phyloP scores from a whole-genome alignment of 805 yeast genomes.

The Schizosaccharomyces pombe region DNA sequence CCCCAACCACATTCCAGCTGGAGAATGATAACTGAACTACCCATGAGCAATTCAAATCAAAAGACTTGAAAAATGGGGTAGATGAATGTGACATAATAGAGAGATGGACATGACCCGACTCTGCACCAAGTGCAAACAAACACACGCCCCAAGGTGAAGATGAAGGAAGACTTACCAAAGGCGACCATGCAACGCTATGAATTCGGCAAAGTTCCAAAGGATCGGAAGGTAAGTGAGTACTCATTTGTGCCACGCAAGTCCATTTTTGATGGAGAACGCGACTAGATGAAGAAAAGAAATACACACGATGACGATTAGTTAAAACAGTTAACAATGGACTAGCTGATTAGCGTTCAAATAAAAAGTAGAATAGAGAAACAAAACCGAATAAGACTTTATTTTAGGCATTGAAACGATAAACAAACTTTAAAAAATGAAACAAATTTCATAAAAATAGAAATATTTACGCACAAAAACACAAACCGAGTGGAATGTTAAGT shows the following conservation, averaged over 20 bases:
- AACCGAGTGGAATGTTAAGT: too few relatives aligned
- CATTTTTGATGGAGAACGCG: not conserved
- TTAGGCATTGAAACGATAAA: too few relatives aligned
- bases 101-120: not conserved
- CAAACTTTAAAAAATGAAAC: too few relatives aligned
- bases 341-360: too few relatives aligned
- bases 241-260: not conserved
- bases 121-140: not conserved
- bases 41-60: not conserved
- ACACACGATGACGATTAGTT: not conserved
- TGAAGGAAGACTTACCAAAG: not conserved
- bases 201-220: not conserved
- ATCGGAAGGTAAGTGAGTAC: not conserved
- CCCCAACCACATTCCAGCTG: not conserved
- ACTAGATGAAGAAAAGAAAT: not conserved
- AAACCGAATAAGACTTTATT: too few relatives aligned
- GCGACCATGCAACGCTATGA: not conserved
- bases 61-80: not conserved
- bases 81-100: not conserved
- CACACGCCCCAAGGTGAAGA: not conserved
- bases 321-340: not conserved
- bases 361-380: too few relatives aligned
- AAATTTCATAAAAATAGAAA: too few relatives aligned
- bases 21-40: not conserved
- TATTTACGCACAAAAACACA: too few relatives aligned